Evolutionary conservation across 139 green algal genomes (phyloP).

Genomic region (Helicosporidium sp.): DNA sequence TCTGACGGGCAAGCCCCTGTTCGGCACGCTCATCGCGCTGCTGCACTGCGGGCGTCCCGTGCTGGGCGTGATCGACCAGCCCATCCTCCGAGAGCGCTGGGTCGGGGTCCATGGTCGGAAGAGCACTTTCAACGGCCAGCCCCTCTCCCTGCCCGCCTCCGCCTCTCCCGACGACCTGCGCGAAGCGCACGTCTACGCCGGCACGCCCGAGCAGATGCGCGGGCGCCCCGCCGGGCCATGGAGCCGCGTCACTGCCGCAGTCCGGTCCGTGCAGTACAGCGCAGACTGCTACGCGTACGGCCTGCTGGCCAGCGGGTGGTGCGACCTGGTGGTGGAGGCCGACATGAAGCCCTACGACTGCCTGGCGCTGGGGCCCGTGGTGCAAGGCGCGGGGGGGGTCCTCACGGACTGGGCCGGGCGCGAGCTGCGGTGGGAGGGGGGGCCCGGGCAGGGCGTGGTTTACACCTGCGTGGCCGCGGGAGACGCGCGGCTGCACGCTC

Average conservation of each 20-base stretch:
- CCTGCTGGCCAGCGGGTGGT: conserved; percentile 62
- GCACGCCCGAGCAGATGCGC: conserved; percentile 68
- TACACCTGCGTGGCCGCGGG: conserved; percentile 38
- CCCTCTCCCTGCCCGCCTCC: no score
- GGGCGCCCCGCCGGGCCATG: no score
- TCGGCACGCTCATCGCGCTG: conserved; percentile 85
- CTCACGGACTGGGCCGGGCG: conserved; percentile 82
- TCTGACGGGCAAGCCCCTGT: conserved; percentile 96
- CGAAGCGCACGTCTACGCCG: conserved; percentile 59
- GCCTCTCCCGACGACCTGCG: conserved; percentile 16
- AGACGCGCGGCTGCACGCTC: conserved; percentile 28
- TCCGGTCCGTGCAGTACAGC: conserved; percentile 79
- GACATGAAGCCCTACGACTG: conserved; percentile 96
- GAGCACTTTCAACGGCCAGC: conserved; percentile 70
- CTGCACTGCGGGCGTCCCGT: conserved; percentile 66
- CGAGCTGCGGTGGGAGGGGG: conserved; percentile 26
- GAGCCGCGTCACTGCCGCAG: no score
- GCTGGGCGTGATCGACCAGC: conserved; percentile 90
- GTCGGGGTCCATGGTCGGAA: conserved; percentile 51
- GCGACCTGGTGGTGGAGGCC: conserved; percentile 80
- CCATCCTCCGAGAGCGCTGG: conserved; percentile 76
- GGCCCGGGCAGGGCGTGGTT: neutral
- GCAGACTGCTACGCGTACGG: conserved; percentile 99
- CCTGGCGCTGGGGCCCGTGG: conserved; percentile 84
- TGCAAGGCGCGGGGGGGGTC: conserved; percentile 74